These are phyloP conservation scores for Pholiota molesta DNA, from an alignment of 768 basidiomycete genomes.

Conservation along the genomic window DNA sequence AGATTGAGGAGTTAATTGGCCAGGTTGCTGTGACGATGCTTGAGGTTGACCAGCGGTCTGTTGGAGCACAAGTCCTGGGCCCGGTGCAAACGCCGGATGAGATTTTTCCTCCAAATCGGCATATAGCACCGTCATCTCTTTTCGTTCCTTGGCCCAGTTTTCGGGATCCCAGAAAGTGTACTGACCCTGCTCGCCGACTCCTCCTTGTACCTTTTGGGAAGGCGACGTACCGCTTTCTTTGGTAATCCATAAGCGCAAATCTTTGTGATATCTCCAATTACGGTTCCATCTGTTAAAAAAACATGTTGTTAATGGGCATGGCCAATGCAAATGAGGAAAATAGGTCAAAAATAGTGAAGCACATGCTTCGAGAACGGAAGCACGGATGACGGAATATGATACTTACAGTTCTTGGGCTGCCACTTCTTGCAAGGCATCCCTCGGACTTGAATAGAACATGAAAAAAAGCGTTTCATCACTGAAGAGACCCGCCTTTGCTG, in stretches of 20 bases:
- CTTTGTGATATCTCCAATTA: constrained; percentile 97
- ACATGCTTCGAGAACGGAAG: neutral
- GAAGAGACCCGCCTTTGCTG: constrained; percentile 79
- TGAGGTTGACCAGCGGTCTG: constrained; percentile 25
- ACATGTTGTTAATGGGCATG: neutral
- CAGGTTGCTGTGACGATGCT: constrained; percentile 31
- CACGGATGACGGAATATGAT: neutral
- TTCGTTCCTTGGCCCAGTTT: constrained; percentile 75
- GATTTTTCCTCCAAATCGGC: constrained; percentile 77
- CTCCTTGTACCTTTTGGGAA: constrained; percentile 75
- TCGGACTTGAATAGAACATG: constrained; percentile 95
- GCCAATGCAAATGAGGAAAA: too few species aligned
- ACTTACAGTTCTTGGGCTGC: constrained; percentile 95
- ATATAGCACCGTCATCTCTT: constrained; percentile 77
- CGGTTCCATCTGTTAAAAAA: constrained; percentile 72
- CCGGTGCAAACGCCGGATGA: constrained; percentile 58
- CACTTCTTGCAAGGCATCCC: constrained; percentile 91
- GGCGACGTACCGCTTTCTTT: constrained; percentile 83
- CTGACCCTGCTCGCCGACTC: constrained; percentile 84
- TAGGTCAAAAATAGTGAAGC: too few species aligned
- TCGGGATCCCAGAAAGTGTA: constrained; percentile 92
- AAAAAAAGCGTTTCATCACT: constrained; percentile 97
- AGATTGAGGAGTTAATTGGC: constrained; percentile 43
- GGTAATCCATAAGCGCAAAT: constrained; percentile 81
- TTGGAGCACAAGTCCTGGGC: constrained; percentile 34